These are phyloP conservation scores for Lactifluus piperatus DNA, from an alignment of 768 basidiomycete genomes.

Conservation along the genomic window DNA sequence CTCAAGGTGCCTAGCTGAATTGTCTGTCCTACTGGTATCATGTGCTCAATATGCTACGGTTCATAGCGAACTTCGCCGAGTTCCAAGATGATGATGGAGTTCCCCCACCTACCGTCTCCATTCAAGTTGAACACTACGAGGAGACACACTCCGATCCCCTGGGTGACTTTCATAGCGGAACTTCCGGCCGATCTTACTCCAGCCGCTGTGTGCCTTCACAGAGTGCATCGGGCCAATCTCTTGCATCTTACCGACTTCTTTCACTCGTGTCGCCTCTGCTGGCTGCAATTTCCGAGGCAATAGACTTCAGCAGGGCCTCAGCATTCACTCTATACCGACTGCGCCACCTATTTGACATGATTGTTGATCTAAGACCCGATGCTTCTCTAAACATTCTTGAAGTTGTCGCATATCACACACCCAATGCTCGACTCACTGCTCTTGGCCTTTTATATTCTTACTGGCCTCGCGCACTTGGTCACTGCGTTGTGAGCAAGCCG, in stretches of 20 bases:
- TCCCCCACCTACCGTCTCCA: constrained; percentile 16
- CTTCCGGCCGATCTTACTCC: constrained; percentile 7
- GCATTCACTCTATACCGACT: constrained; percentile 40
- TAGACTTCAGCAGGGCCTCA: constrained; percentile 33
- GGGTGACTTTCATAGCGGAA: constrained; percentile 23
- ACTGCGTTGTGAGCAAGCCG: constrained; percentile 49
- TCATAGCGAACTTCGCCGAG: not conserved
- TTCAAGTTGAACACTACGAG: constrained; percentile 20
- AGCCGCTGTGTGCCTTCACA: constrained; percentile 32
- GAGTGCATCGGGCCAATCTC: constrained; percentile 47
- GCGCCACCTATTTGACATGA: constrained; percentile 42
- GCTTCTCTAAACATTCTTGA: constrained; percentile 64
- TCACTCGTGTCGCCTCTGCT: constrained; percentile 58
- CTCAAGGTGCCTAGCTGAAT: constrained; percentile 3
- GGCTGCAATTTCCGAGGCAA: constrained; percentile 47
- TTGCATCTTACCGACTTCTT: constrained; percentile 48
- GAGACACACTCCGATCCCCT: not conserved
- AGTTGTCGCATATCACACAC: constrained; percentile 57
- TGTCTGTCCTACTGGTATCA: not conserved
- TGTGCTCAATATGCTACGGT: not conserved
- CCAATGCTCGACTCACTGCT: constrained; percentile 46
- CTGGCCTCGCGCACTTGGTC: constrained; percentile 66
- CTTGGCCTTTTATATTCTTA: constrained; percentile 46
- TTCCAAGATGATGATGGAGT: not conserved
- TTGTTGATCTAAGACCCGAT: constrained; percentile 55